Percentiles rank a stretch among this genome's conserved stretches.
Conservation (phyloP, 495 filamentous ascomycete species). For the Hypoxylon fragiforme region DNA sequence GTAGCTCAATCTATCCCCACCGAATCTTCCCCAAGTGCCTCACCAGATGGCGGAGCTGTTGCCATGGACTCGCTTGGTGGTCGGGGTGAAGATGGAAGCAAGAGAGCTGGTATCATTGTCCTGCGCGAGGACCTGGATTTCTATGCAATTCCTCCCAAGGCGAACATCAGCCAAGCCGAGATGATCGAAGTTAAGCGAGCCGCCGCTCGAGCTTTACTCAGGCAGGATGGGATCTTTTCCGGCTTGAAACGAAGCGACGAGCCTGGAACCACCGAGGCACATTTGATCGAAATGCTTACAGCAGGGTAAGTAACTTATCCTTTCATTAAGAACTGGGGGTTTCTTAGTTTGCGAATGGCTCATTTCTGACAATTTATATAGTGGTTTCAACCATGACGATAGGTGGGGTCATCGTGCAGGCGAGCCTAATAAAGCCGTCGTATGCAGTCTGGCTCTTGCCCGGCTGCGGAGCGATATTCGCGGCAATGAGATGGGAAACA, state of each 20-base stretch:
- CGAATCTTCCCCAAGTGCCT: conserved; percentile 63
- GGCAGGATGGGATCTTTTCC: conserved; percentile 95
- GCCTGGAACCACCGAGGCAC: conserved; percentile 93
- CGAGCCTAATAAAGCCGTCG: conserved; percentile 97
- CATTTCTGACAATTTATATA: conserved; percentile 41
- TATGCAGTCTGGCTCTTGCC: conserved; percentile 92
- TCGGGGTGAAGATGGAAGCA: conserved; percentile 55
- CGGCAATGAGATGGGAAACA: conserved; percentile 72
- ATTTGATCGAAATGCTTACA: conserved; percentile 99
- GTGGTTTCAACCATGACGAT: conserved; percentile 95
- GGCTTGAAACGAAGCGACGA: conserved; percentile 94
- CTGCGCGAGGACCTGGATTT: conserved; percentile 96
- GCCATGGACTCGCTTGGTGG: conserved; percentile 55
- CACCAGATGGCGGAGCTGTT: conserved; percentile 63
- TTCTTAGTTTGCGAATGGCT: not conserved
- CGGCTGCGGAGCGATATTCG: conserved; percentile 89
- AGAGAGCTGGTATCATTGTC: conserved; percentile 96
- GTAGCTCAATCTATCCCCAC: conserved; percentile 92
- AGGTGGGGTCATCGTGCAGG: conserved; percentile 93
- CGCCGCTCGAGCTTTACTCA: conserved; percentile 81
- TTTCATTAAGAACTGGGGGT: not conserved
- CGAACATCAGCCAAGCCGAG: conserved; percentile 81
- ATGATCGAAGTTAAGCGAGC: conserved; percentile 97
- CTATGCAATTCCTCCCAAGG: conserved; percentile 88
- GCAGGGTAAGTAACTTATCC: conserved; percentile 70